Evolutionary conservation across 2,329 filamentous ascomycete genomes (phyloP), one percentile per base, ranked within the genome.

Genomic region (Diaporthe capsici): DNA sequence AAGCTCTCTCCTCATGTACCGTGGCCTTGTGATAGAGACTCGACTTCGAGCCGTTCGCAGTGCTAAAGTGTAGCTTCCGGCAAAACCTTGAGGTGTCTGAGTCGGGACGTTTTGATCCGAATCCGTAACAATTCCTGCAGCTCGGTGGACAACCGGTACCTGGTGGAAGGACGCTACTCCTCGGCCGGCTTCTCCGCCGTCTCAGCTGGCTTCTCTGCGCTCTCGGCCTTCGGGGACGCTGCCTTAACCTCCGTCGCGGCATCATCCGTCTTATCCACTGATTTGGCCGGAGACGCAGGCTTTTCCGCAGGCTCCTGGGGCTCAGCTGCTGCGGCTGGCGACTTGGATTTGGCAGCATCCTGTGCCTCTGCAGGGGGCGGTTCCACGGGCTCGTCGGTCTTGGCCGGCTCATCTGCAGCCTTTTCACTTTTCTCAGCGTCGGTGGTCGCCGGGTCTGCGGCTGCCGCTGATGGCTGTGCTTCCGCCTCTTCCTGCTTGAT

Each of bases 401-500:
- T 80, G 31, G 65, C 44, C 8, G 79, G 67, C 2, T 77, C 77
- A 13, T 75, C 76, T 28, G 34, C 44, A 3, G 73, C 61, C 39
- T 71, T 71, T 4, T 81, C 79, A 49, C 42, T 39, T 37, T 77
- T 77, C 20, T 78, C 77, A 8, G 79, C 78, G 8, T 61, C 67
- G 34, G 72, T 47, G 3, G 82, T 80, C 53, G 78, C 77, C 3
- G 81, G 76, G 12, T 84, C 80, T 37, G 81, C 81, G 25, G 82
- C 77, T 15, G 71, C n/a, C 2, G 65, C 42, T 2, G 83, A 80
- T 1, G 83, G 78, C 34, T 80, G 81, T 1, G 80, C 75, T 68
- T 85, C 83, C 7, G 76, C 76, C 8, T 86, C 85, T 53, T 86
- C 84, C 55, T 84, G 81, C 73, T 86, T 85, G 44, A 85, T 84